Base-by-base conservation (phyloP, 768 basidiomycete species). In the Lactarius indigo region DNA sequence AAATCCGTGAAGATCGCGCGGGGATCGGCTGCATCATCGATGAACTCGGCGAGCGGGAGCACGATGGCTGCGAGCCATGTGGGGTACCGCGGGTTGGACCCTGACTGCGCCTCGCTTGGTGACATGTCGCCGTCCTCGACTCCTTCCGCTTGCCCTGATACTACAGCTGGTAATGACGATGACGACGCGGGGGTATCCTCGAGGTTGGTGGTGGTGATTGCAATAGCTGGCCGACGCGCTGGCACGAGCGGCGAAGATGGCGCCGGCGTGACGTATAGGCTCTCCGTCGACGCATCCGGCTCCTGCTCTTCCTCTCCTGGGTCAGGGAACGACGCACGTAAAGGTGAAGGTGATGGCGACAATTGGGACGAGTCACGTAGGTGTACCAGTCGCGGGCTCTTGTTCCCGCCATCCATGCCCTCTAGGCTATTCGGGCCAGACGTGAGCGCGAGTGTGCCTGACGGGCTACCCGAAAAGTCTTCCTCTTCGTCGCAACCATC, bases 41-140 rank as follows among this genome's bases (percentile, higher is more conserved):
- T 88, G 74, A 86, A 90, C 31, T 83, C 80, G 56, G 81, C 83
- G 28, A 87, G 77, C 1, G 87, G 85, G 44, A 79, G 78, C 31
- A 91, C 83, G 18, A 87, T 80, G 17, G 79, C 80, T 0, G 84
- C 84, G 12, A 89, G 78, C 88, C 87, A 89, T 12, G 84, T 85
- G 3, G 81, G 82, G 72, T 88, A 88, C 6, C 82, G 80, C 35
- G 80, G 82, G 64, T 75, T 78, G n/a, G 30, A 10, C 31, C 63
- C 44, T 18, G 60, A 57, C 20, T 50, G 39, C 18, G 58, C 59
- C 35, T 59, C 39, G 18, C 31, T 41, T 5, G 63, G 59, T 18
- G 50, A 3, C 9, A 10, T 5, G 35, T 26, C 18, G 39, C 35
- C 55, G 8, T 47, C 44, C 28, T 65, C 47, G 41, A 26, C 5